Percentiles rank a stretch among this genome's conserved stretches.
These are phyloP conservation scores for Colletotrichum filicis DNA, from an alignment of 2,329 filamentous ascomycete genomes.

Conservation along the genomic window DNA sequence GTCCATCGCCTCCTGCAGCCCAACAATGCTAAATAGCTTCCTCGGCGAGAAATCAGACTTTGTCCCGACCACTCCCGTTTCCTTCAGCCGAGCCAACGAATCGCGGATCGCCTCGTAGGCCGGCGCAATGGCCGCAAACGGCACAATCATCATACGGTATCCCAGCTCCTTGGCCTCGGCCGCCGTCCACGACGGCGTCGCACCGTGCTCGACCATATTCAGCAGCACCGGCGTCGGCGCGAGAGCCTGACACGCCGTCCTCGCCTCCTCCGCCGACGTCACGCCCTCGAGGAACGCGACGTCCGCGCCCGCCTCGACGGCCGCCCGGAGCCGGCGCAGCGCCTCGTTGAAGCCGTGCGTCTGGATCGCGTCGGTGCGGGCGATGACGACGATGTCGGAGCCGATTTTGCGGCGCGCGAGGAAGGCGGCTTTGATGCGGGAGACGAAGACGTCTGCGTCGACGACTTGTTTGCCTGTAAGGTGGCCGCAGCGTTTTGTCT, in stretches of 20 bases:
- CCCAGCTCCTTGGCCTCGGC: conserved; percentile 65
- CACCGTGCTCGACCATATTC: conserved; percentile 68
- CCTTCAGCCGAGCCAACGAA: conserved; percentile 50
- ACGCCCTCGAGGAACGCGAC: conserved; percentile 71
- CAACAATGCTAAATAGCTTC: conserved; percentile 63
- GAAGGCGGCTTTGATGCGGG: conserved; percentile 67
- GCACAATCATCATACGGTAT: conserved; percentile 69
- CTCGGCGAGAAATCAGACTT: conserved; percentile 57
- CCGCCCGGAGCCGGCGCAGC: conserved; percentile 59
- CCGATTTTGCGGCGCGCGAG: conserved; percentile 58
- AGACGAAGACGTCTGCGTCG: conserved; percentile 57
- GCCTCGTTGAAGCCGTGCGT: conserved; percentile 67
- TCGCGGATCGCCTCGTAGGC: conserved; percentile 55
- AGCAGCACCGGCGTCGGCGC: conserved; percentile 62
- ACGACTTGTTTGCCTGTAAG: conserved; percentile 71
- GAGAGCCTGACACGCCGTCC: conserved; percentile 56
- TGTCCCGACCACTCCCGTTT: conserved; percentile 47
- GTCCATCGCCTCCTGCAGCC: conserved; percentile 59
- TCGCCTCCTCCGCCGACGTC: conserved; percentile 59
- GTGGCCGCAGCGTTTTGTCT: conserved; percentile 74
- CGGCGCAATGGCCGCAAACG: conserved; percentile 59
- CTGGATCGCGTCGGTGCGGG: conserved; percentile 71
- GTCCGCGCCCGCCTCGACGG: conserved; percentile 67
- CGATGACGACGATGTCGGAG: conserved; percentile 72
- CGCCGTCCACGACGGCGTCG: conserved; percentile 63